Percentiles rank a stretch among this genome's conserved stretches.
These are phyloP conservation scores for Cyclotella distinguenda DNA, from an alignment of 108 stramenopile species.

Conservation along the genomic window DNA sequence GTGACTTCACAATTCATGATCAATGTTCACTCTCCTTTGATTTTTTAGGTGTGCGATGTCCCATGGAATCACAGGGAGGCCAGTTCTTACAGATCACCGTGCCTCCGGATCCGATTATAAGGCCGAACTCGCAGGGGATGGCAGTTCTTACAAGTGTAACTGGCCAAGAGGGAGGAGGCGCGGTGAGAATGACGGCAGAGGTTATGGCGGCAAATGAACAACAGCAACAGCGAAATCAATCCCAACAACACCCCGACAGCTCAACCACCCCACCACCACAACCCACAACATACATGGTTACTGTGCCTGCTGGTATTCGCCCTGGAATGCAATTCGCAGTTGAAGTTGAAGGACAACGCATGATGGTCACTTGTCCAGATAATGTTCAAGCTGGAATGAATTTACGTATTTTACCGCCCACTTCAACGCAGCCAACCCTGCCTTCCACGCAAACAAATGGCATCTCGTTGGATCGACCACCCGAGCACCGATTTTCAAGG, in stretches of 20 bases:
- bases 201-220: constrained; percentile 52
- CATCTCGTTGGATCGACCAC: constrained; percentile 50
- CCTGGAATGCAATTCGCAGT: constrained; percentile 86
- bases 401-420: constrained; percentile 78
- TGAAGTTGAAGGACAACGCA: constrained; percentile 73
- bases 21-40: not conserved
- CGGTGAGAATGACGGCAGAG: constrained; percentile 61
- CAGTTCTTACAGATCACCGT: constrained; percentile 79
- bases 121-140: constrained; percentile 47
- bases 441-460: constrained; percentile 36
- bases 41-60: constrained; percentile 63
- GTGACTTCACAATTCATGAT: no score
- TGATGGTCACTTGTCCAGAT: constrained; percentile 78
- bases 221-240: constrained; percentile 33
- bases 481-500: constrained; percentile 13
- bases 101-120: constrained; percentile 68
- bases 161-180: constrained; percentile 57
- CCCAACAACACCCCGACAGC: constrained; percentile 20
- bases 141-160: constrained; percentile 61
- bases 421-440: constrained; percentile 21
- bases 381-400: constrained; percentile 80
- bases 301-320: constrained; percentile 72
- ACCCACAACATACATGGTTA: constrained; percentile 79
- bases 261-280: not conserved
- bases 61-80: constrained; percentile 65